Conservation (phyloP, 305 asterid genomes). For the Solanum hybrid region DNA sequence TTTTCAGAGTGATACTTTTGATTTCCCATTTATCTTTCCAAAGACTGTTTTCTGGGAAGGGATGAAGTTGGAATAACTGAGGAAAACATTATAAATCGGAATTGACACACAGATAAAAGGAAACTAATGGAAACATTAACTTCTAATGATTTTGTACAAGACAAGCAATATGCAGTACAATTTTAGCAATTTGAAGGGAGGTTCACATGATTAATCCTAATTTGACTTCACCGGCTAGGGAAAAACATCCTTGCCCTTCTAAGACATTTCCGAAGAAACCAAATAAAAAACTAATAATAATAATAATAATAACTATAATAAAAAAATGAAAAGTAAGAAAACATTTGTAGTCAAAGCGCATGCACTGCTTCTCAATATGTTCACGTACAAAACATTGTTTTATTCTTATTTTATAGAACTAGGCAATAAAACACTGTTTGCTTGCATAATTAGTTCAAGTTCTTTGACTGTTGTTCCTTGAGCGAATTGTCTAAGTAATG, state of each 20-base stretch:
- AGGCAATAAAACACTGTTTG: background rate
- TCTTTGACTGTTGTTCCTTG: background rate
- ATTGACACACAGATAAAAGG: background rate
- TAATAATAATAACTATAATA: too few relatives aligned
- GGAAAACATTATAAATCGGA: background rate
- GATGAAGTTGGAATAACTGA: background rate
- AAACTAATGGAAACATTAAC: background rate
- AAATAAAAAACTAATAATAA: background rate
- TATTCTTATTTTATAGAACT: background rate
- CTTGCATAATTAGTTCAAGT: background rate
- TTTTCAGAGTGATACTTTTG: background rate
- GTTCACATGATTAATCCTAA: background rate
- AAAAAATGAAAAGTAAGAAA: background rate
- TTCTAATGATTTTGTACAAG: background rate
- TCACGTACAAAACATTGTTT: background rate
- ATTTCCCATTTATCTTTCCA: background rate
- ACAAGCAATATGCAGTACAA: background rate
- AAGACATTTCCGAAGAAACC: background rate
- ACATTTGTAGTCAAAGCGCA: background rate
- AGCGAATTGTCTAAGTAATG: background rate
- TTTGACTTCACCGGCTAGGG: background rate
- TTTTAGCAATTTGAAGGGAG: background rate
- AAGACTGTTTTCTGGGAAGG: background rate
- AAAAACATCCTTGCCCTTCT: background rate
- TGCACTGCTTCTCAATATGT: background rate